Base-by-base conservation (phyloP, 1,139 yeast species). In the Candida anutae region DNA sequence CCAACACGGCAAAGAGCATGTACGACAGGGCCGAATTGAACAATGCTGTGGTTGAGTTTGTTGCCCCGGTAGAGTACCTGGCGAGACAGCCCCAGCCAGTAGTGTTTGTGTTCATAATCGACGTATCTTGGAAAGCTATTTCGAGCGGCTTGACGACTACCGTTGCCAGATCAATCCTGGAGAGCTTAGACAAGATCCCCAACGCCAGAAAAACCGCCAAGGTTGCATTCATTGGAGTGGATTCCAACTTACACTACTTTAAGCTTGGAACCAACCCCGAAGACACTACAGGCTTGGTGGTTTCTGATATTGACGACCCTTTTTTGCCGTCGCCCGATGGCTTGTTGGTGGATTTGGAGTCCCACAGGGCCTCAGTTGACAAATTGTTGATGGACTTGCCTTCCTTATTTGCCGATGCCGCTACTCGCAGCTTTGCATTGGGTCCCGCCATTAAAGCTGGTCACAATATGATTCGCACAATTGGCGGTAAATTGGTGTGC, bases 81-180 rank as follows among this genome's bases (percentile, higher is more conserved):
- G 88, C 87, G 22, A 78, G 97, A 58, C 78, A 95, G 23, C 98
- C 98, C 15, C 95, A 87, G 54, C 97, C 98, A 18, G 73, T 93
- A 32, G 82, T 84, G 27, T 87, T 82, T 55, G 77, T 83, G 23
- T 90, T 90, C 53, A 70, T 90, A 29, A 68, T 90, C 41, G 99
- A 90, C 52, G 95, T 87, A 23, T 78, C 94, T 23, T 70, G 77
- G 30, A 74, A 74, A 43, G 82, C 98, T 5, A 74, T 87, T 32
- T 69, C 77, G 40, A 74, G 76, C 37, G 98, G 97, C 3, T 63
- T 87, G 46, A 69, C 94, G 31, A 87, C 90, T 11, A 83, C 95
- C 15, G 79, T 93, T 14, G 78, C 95, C 8, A 74, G 94, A 51
- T 82, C 95, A 8, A 80, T 90, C 38, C 66, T 81, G 46, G 95